A percentile compares a stretch with the other conserved stretches of the same genome.
phyloP scores from a whole-genome alignment of 2,329 filamentous ascomycete genomes.

The Colletotrichum eremochloae region DNA sequence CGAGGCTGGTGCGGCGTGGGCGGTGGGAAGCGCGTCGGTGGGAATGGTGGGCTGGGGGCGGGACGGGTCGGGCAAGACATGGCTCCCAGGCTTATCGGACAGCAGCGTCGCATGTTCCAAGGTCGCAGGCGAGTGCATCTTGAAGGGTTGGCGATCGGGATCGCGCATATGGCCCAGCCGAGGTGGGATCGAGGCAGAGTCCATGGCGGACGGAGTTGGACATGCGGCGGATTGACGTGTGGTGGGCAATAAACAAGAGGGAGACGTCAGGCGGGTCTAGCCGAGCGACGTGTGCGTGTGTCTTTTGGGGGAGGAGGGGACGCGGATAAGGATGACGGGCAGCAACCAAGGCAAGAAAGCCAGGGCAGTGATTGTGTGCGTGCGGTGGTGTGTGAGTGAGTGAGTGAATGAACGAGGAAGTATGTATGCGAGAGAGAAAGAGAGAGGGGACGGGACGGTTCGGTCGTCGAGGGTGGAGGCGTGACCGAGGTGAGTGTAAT shows the following conservation, averaged over 20 bases:
- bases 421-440: neutral
- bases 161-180: conserved; percentile 33
- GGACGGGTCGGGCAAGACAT: conserved; percentile 15
- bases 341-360: neutral
- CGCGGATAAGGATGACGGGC: conserved; percentile 10
- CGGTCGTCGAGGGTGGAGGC: conserved; percentile 17
- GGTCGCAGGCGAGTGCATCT: conserved; percentile 22
- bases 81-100: conserved; percentile 25
- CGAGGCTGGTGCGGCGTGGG: conserved; percentile 27
- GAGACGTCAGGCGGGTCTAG: conserved; percentile 15
- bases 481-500: conserved; percentile 12
- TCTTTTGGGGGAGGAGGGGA: neutral
- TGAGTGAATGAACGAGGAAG: neutral
- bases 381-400: neutral
- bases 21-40: conserved; percentile 28
- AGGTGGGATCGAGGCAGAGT: conserved; percentile 38
- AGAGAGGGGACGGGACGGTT: neutral
- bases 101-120: conserved; percentile 22
- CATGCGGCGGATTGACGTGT: conserved; percentile 19
- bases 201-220: conserved; percentile 36
- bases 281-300: conserved; percentile 7
- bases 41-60: conserved; percentile 4
- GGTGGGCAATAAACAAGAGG: conserved; percentile 13
- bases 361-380: neutral
- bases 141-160: conserved; percentile 30